Evolutionary conservation across 805 yeast genomes (phyloP).

Genomic region (Kodamaea restingae): DNA sequence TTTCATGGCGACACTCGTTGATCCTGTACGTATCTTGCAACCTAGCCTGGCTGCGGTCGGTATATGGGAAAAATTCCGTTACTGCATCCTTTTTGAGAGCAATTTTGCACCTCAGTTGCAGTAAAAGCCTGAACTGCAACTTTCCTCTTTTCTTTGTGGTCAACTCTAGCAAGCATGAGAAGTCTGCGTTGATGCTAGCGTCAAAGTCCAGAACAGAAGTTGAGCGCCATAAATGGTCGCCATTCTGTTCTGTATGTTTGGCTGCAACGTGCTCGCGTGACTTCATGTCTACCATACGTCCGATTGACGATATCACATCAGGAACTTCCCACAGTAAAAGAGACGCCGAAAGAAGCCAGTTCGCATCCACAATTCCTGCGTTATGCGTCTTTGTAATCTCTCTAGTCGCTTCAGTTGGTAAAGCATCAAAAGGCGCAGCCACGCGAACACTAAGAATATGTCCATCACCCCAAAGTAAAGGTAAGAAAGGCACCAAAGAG

Average conservation of each 20-base stretch:
- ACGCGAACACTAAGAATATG: slow-evolving; percentile 16
- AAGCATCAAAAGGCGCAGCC: slow-evolving; percentile 3
- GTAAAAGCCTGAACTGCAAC: slow-evolving; percentile 5
- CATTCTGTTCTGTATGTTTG: too few species aligned
- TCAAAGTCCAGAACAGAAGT: slow-evolving; percentile 1
- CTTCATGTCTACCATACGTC: slow-evolving; percentile 1
- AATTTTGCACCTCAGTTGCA: slow-evolving; percentile 6
- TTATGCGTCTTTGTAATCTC: neutral
- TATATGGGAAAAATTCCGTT: slow-evolving; percentile 5
- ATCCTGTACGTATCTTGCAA: neutral
- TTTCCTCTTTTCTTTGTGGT: neutral
- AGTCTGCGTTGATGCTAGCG: slow-evolving; percentile 5
- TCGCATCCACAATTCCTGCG: neutral
- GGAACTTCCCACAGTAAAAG: slow-evolving; percentile 7
- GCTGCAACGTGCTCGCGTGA: neutral
- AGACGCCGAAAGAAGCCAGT: slow-evolving; percentile 5
- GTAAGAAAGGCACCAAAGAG: slow-evolving; percentile 25
- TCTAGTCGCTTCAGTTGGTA: slow-evolving; percentile 1
- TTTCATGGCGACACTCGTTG: slow-evolving; percentile 3
- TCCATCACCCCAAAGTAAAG: slow-evolving; percentile 23
- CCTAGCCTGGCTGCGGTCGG: neutral
- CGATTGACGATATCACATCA: neutral
- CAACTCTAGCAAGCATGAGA: slow-evolving; percentile 1
- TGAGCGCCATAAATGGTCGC: too few species aligned
- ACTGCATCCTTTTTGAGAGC: slow-evolving; percentile 1